A percentile compares a stretch with the other conserved stretches of the same genome.
Conservation (phyloP, 2,329 filamentous ascomycete species). For the Nothophoma quercina region DNA sequence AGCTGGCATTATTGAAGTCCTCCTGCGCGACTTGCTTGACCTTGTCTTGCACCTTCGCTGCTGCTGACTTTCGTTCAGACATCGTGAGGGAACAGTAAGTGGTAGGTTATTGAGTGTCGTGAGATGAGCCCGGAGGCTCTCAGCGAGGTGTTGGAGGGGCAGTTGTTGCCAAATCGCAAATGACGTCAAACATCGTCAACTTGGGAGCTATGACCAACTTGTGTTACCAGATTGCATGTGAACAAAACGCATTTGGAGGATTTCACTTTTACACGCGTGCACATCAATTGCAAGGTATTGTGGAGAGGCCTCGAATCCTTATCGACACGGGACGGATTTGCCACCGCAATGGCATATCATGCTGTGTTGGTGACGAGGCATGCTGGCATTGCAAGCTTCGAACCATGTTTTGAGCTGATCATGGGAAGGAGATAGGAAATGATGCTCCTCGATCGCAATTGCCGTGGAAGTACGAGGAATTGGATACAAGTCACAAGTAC, state of each 20-base stretch:
- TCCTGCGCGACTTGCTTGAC: slow-evolving; percentile 68
- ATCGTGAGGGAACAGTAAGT: slow-evolving; percentile 17
- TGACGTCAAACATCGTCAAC: slow-evolving; percentile 4
- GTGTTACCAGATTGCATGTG: not conserved
- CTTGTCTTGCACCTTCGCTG: slow-evolving; percentile 53
- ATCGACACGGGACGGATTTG: not conserved
- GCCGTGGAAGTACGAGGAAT: not conserved
- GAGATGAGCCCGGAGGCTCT: not conserved
- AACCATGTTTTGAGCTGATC: not conserved
- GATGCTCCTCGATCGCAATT: not conserved
- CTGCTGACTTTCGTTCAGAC: slow-evolving; percentile 19
- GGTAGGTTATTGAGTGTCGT: slow-evolving; percentile 14
- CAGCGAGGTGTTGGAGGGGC: not conserved
- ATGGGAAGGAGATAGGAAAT: not conserved
- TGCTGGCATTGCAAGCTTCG: slow-evolving; percentile 1
- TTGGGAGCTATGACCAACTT: not conserved
- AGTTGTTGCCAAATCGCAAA: no score
- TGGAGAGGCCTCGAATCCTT: not conserved
- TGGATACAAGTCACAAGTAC: slow-evolving; percentile 1
- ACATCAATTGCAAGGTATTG: not conserved
- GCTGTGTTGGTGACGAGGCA: not conserved
- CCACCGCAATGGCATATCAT: slow-evolving; percentile 4
- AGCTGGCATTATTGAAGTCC: slow-evolving; percentile 73
- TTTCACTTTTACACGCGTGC: slow-evolving; percentile 1
- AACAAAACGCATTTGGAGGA: not conserved